These are phyloP conservation scores for Gossypium herbaceum DNA, from an alignment of 345 rosid genomes.

Conservation along the genomic window DNA sequence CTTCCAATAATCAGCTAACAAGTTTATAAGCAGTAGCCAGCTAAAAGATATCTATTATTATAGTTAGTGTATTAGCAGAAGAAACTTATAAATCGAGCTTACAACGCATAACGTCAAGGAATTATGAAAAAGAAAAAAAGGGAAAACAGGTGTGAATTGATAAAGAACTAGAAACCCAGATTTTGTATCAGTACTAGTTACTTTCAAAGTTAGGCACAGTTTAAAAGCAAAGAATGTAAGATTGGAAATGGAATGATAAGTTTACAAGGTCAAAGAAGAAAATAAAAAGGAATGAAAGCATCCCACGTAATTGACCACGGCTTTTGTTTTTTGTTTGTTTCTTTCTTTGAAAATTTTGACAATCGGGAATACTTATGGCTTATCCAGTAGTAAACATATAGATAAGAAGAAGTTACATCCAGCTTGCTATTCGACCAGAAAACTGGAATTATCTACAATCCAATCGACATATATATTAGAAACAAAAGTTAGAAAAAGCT, in stretches of 20 bases:
- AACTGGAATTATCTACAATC: too few relatives aligned
- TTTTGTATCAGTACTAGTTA: constrained; percentile 3
- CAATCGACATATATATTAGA: too few relatives aligned
- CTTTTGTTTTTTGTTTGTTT: not conserved
- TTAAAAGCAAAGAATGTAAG: not conserved
- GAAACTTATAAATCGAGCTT: not conserved
- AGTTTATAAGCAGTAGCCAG: not conserved
- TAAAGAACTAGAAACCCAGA: not conserved
- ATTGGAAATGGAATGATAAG: constrained; percentile 9
- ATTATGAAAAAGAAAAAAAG: too few relatives aligned
- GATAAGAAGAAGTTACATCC: not conserved
- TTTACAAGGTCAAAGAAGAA: constrained; percentile 1
- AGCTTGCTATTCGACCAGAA: not conserved
- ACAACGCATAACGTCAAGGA: not conserved
- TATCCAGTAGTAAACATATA: not conserved
- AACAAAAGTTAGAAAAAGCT: not conserved
- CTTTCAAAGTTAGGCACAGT: constrained; percentile 25
- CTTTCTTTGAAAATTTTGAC: not conserved
- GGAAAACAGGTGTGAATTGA: too few relatives aligned
- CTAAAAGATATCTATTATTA: not conserved
- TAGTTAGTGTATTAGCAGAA: not conserved
- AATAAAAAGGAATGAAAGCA: constrained; percentile 5
- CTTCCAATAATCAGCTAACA: not conserved
- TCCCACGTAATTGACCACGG: not conserved
- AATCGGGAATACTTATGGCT: not conserved